Conservation (phyloP, 495 filamentous ascomycete species). For the Collariella sp. region DNA sequence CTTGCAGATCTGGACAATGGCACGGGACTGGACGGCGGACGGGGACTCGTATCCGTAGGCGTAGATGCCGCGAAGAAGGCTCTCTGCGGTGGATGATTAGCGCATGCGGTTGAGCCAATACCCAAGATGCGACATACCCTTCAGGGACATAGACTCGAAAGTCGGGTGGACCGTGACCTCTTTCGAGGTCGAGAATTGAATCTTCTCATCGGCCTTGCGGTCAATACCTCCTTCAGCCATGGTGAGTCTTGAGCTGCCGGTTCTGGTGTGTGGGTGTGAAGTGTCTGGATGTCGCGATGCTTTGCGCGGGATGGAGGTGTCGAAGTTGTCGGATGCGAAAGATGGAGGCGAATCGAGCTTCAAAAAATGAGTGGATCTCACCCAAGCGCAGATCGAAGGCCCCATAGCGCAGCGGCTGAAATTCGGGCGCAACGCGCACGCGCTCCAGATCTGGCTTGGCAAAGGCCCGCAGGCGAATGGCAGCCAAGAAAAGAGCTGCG, state of each 20-base stretch:
- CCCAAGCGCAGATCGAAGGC: neutral
- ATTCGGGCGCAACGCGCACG: neutral
- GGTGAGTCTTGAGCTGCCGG: slow-evolving; percentile 24
- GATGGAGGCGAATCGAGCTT: slow-evolving; percentile 5
- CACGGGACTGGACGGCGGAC: slow-evolving; percentile 92
- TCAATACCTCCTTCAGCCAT: slow-evolving; percentile 88
- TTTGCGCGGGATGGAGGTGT: neutral
- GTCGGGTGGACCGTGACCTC: slow-evolving; percentile 79
- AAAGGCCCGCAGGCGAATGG: neutral
- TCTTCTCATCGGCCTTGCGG: slow-evolving; percentile 85
- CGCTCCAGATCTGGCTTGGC: neutral
- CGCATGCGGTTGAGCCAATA: neutral
- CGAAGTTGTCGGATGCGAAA: neutral
- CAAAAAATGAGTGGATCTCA: neutral
- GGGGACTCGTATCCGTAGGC: slow-evolving; percentile 98
- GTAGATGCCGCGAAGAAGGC: slow-evolving; percentile 93
- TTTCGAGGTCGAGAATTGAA: slow-evolving; percentile 96
- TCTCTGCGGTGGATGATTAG: slow-evolving; percentile 45
- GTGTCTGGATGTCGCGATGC: slow-evolving; percentile 4
- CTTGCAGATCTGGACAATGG: slow-evolving; percentile 98
- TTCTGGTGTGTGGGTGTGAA: neutral
- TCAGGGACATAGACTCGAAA: slow-evolving; percentile 56
- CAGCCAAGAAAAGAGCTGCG: neutral
- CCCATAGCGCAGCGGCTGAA: neutral
- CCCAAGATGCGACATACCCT: slow-evolving; percentile 38